Percentiles rank a stretch among this genome's conserved stretches.
Evolutionary conservation across 75 land plant genomes (phyloP).

Genomic region (Selaginella tamariscina): DNA sequence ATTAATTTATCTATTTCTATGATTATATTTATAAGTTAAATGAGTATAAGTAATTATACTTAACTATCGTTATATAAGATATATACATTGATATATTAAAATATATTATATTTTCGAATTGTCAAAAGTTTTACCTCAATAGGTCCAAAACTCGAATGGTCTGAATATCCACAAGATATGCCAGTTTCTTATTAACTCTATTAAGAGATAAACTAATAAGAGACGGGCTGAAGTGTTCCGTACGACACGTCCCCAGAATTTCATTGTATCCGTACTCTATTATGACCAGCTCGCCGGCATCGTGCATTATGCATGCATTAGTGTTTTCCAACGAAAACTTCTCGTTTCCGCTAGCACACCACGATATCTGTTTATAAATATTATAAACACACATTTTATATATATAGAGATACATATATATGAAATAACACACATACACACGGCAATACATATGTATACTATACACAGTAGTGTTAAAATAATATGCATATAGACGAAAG

Average conservation of each 20-base stretch:
- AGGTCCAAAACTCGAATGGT: slow-evolving; percentile 29
- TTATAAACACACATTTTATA: too few relatives aligned
- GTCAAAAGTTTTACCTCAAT: slow-evolving; percentile 19
- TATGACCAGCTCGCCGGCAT: slow-evolving; percentile 28
- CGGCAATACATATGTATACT: too few relatives aligned
- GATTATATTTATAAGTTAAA: too few relatives aligned
- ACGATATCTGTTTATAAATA: slow-evolving; percentile 21
- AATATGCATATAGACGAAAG: neutral
- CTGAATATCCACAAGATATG: slow-evolving; percentile 30
- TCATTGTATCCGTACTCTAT: slow-evolving; percentile 36
- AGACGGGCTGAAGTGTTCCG: slow-evolving; percentile 24
- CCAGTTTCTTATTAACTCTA: slow-evolving; percentile 24
- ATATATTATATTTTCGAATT: too few relatives aligned
- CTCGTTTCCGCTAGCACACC: slow-evolving; percentile 29
- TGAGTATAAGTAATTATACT: too few relatives aligned
- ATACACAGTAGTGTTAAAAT: too few relatives aligned
- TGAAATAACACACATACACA: too few relatives aligned
- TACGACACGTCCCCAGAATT: slow-evolving; percentile 27
- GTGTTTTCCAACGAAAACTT: slow-evolving; percentile 28
- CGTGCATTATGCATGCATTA: slow-evolving; percentile 20
- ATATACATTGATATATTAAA: too few relatives aligned
- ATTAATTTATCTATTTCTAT: too few relatives aligned
- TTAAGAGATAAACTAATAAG: slow-evolving; percentile 26
- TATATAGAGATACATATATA: neutral
- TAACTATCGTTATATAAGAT: too few relatives aligned